phyloP scores from a whole-genome alignment of 169 alveolate species.

The Cryptosporidium canis region DNA sequence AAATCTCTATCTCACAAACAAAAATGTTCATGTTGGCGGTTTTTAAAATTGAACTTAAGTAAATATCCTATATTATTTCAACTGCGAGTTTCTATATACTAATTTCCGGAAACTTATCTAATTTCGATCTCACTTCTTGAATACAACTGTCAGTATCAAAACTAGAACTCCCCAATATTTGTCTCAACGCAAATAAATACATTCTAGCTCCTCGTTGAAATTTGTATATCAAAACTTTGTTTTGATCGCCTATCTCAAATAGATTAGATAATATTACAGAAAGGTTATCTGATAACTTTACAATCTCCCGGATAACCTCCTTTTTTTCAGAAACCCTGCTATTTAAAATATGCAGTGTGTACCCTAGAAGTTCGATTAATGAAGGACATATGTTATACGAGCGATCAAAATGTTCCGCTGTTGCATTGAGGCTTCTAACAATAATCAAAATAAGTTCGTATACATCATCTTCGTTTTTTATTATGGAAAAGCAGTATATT shows the following conservation, averaged over 20 bases:
- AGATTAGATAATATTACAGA: neutral
- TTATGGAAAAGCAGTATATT: neutral
- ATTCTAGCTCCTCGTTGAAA: neutral
- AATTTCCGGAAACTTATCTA: neutral
- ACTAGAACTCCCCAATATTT: neutral
- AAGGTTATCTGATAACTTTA: neutral
- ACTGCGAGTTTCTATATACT: neutral
- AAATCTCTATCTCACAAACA: constrained; percentile 2
- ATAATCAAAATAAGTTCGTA: neutral
- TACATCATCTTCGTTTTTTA: neutral
- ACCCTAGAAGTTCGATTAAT: neutral
- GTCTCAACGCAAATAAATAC: constrained; percentile 13
- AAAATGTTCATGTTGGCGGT: neutral
- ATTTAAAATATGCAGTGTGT: neutral
- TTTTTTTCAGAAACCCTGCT: neutral
- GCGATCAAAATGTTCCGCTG: neutral
- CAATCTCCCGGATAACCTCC: neutral
- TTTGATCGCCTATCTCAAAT: neutral
- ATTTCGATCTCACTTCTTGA: neutral
- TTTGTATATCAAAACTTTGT: neutral
- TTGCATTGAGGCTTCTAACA: neutral
- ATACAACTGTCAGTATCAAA: neutral
- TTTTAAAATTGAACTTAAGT: neutral
- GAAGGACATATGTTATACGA: neutral
- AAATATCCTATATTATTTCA: neutral